Percentiles rank a stretch among this genome's conserved stretches.
phyloP scores from a whole-genome alignment of 176 grass and related monocot genomes.

The Urochloa ruziziensis region DNA sequence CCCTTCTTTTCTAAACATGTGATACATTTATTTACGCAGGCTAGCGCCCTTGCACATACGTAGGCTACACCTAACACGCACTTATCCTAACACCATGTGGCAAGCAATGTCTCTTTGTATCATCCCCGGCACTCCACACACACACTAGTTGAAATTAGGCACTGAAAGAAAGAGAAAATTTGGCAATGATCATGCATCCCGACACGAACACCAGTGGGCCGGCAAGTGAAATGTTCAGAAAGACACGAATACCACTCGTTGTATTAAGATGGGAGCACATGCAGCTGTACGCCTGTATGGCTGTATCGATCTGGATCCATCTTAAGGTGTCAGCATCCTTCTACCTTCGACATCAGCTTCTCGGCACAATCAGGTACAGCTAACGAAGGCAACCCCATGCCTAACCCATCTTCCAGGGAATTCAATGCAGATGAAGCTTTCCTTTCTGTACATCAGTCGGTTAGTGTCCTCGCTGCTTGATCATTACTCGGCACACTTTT shows the following conservation, averaged over 20 bases:
- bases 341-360: neutral
- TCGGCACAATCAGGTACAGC: neutral
- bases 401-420: no score
- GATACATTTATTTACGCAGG: no score
- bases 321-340: neutral
- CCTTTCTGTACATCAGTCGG: neutral
- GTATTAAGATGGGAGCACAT: neutral
- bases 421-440: no score
- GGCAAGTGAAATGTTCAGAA: neutral
- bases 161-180: neutral
- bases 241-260: neutral
- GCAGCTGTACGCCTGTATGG: neutral
- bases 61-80: neutral
- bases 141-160: neutral
- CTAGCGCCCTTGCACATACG: neutral
- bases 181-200: neutral
- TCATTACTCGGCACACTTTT: neutral
- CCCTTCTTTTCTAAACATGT: no score
- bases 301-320: neutral
- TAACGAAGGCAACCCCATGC: neutral
- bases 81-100: neutral
- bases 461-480: neutral
- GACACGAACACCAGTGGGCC: neutral
- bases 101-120: neutral
- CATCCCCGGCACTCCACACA: neutral